Percentiles rank a stretch among this genome's conserved stretches.
Evolutionary conservation across 805 yeast species (phyloP).

Genomic region (Candida silvatica): DNA sequence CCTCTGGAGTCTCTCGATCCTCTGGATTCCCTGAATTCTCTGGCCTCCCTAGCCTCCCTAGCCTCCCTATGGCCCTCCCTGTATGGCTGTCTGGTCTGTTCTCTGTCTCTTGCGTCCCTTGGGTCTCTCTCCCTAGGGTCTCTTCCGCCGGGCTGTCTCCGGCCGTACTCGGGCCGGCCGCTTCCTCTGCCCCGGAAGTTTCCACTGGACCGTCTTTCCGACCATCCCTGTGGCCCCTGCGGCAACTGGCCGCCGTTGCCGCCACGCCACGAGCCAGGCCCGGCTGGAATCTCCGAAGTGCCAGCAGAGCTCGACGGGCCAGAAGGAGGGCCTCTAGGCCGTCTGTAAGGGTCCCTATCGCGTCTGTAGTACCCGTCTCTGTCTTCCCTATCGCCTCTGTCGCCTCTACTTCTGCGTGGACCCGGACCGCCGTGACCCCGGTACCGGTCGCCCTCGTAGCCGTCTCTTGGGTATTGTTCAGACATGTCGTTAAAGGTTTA

Average conservation of each 20-base stretch:
- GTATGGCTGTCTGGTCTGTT: conserved; percentile 9
- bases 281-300: too few species aligned
- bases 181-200: background rate
- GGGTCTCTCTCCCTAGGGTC: conserved; percentile 13
- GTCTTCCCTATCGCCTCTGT: background rate
- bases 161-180: background rate
- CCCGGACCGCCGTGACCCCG: too few species aligned
- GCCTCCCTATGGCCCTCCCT: conserved; percentile 6
- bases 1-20: conserved; percentile 7
- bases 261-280: too few species aligned
- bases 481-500: too few species aligned
- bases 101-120: conserved; percentile 4
- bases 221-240: background rate
- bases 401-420: too few species aligned
- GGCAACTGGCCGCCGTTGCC: background rate
- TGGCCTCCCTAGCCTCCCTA: conserved; percentile 5
- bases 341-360: too few species aligned
- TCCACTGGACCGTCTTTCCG: background rate
- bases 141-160: background rate
- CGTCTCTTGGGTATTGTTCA: background rate
- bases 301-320: too few species aligned
- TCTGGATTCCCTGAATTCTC: conserved; percentile 15
- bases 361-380: background rate
- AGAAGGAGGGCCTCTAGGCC: too few species aligned
- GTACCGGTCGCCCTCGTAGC: background rate